Evolutionary conservation across 805 yeast species (phyloP), one percentile per base, ranked within the genome.

Genomic region (Cyberlindnera petersonii): DNA sequence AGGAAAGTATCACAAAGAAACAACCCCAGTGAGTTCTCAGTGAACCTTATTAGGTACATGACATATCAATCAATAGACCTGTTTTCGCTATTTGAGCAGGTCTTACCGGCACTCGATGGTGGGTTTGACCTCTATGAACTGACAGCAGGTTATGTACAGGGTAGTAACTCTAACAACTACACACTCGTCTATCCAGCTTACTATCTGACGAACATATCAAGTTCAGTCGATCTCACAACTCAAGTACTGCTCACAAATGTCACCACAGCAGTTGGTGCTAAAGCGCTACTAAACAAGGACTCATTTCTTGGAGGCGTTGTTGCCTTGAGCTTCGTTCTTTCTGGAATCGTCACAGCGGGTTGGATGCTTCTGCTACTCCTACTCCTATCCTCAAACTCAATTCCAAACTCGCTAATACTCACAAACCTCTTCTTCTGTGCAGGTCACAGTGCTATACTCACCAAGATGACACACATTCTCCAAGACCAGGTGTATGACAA

Each of bases 321-420:
- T 3, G 56, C 69, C 29, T 60, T 78, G 4, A 60, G 74, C 31
- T 79, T 75, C 58, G 71, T 72, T n/a, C 53, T 72, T 4, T 68
- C 76, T 39, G 75, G 79, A 0, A 65, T 75, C 15, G 75, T 77
- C 43, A 75, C 77, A 6, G 71, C 81, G 13, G 66, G 80, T 20
- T 86, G 94, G 94, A 76, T 84, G 77, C 64, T 86, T 19, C 61
- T 81, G 35, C 44, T 82, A 14, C 59, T 83, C 24, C 64, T 82
- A 30, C 53, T 74, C 16, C 55, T 85, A 23, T 71, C 77, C 16
- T 75, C 72, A 27, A 75, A 75, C 47, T 63, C 74, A 19, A 74
- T 82, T 39, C 87, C 89, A 4, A 55, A 65, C 28, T 58, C 78
- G 31, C 71, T 85, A 26, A 74, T 73, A 27, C 22, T 79, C 9